Evolutionary conservation across 345 rosid species (phyloP).

Genomic region (Passiflora organensis): DNA sequence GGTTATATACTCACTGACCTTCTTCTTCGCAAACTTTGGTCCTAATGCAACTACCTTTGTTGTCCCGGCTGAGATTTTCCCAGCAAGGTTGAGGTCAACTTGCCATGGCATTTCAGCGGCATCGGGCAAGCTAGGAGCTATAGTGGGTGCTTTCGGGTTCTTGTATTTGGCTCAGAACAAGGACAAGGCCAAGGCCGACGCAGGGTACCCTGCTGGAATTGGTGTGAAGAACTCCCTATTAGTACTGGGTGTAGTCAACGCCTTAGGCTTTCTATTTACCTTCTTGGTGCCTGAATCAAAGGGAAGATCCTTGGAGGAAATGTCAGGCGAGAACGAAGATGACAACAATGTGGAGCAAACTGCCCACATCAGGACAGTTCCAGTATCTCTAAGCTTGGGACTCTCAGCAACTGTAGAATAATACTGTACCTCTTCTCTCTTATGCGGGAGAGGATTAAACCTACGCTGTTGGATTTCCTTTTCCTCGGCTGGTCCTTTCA

Average conservation of each 20-base stretch:
- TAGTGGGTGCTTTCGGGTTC: conserved; percentile 84
- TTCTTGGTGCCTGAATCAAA: not conserved
- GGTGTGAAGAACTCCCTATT: conserved; percentile 5
- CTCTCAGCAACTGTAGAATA: too few species aligned
- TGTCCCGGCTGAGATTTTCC: conserved; percentile 86
- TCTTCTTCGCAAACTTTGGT: conserved; percentile 88
- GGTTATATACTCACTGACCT: conserved; percentile 59
- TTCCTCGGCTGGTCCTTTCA: too few species aligned
- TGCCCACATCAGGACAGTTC: too few species aligned
- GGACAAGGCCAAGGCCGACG: conserved; percentile 16
- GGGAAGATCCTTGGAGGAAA: conserved; percentile 5
- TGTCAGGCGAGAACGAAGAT: conserved; percentile 6
- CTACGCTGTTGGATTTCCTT: too few species aligned
- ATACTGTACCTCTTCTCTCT: too few species aligned
- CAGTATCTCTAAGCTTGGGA: too few species aligned
- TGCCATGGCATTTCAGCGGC: conserved; percentile 93
- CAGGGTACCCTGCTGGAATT: conserved; percentile 9
- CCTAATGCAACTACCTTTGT: conserved; percentile 87
- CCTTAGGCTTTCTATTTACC: not conserved
- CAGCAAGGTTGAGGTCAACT: conserved; percentile 80
- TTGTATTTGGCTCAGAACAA: conserved; percentile 55
- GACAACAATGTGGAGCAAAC: too few species aligned
- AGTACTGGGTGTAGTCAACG: conserved; percentile 4
- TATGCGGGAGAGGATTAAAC: too few species aligned
- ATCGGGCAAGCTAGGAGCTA: conserved; percentile 78